Evolutionary conservation across 805 yeast genomes (phyloP).

Genomic region (Scheffersomyces ergatensis): DNA sequence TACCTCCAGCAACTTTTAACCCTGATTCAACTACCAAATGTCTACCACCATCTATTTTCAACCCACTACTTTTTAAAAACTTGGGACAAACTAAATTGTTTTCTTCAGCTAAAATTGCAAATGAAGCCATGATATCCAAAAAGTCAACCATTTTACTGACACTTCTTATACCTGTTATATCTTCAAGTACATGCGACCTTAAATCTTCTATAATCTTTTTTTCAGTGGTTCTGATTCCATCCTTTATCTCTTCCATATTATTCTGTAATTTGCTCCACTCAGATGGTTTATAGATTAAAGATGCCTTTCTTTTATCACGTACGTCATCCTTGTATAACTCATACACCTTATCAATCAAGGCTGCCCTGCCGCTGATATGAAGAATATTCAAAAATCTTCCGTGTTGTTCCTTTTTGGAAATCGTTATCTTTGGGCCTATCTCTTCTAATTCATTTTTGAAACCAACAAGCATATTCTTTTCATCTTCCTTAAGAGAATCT

Average conservation of each 20-base stretch:
- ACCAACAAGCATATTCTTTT: conserved; percentile 17
- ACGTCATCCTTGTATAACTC: conserved; percentile 18
- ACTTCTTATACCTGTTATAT: conserved; percentile 46
- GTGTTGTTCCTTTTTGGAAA: conserved; percentile 26
- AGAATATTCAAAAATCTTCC: conserved; percentile 42
- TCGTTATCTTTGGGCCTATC: conserved; percentile 27
- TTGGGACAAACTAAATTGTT: conserved; percentile 64
- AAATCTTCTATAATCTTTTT: conserved; percentile 47
- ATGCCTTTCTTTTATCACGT: conserved; percentile 36
- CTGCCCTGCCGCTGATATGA: conserved; percentile 42
- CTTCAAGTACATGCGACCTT: conserved; percentile 42
- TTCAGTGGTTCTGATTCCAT: conserved; percentile 56
- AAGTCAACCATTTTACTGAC: conserved; percentile 55
- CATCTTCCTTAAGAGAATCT: conserved; percentile 21
- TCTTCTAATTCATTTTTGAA: conserved; percentile 15
- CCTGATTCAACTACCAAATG: conserved; percentile 87
- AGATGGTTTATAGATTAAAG: conserved; percentile 44
- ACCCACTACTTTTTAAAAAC: conserved; percentile 45
- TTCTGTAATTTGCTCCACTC: conserved; percentile 57
- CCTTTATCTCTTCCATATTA: conserved; percentile 41
- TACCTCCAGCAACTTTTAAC: conserved; percentile 43
- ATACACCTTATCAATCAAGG: conserved; percentile 19
- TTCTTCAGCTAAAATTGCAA: conserved; percentile 71
- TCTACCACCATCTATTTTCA: conserved; percentile 64
- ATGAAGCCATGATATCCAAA: conserved; percentile 70